A percentile compares a stretch with the other conserved stretches of the same genome.
Conservation (phyloP, 768 basidiomycete species). For the Artomyces pyxidatus region DNA sequence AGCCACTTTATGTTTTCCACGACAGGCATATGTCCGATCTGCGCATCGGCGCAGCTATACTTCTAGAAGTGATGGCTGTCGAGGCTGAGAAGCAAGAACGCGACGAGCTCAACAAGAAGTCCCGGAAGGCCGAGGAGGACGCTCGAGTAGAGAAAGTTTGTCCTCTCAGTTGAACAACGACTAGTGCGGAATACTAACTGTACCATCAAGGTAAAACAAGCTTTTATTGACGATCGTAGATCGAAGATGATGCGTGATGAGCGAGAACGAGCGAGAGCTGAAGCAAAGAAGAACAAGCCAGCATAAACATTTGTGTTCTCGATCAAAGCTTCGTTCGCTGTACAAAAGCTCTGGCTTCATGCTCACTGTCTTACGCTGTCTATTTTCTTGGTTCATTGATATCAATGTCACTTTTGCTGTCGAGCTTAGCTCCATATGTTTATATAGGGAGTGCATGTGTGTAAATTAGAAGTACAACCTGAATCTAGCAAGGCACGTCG, state of each 20-base stretch:
- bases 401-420: too few species aligned
- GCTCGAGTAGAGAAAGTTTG: constrained; percentile 49
- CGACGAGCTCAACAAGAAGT: constrained; percentile 36
- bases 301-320: too few species aligned
- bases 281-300: neutral
- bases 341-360: too few species aligned
- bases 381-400: too few species aligned
- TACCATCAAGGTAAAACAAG: constrained; percentile 55
- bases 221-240: constrained; percentile 73
- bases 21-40: constrained; percentile 44
- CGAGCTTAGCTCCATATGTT: too few species aligned
- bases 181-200: neutral
- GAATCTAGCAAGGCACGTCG: too few species aligned
- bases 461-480: too few species aligned
- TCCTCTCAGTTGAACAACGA: neutral
- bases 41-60: constrained; percentile 52
- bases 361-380: too few species aligned
- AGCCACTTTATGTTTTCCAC: constrained; percentile 66
- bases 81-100: constrained; percentile 45
- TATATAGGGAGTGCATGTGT: too few species aligned
- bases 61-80: constrained; percentile 52
- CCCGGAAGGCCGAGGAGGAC: constrained; percentile 51
- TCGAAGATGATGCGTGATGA: constrained; percentile 45
- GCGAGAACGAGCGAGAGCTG: constrained; percentile 39
- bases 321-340: too few species aligned